These are phyloP conservation scores for Glebionis coronaria DNA, from an alignment of 129 eudicot genomes.

Conservation along the genomic window DNA sequence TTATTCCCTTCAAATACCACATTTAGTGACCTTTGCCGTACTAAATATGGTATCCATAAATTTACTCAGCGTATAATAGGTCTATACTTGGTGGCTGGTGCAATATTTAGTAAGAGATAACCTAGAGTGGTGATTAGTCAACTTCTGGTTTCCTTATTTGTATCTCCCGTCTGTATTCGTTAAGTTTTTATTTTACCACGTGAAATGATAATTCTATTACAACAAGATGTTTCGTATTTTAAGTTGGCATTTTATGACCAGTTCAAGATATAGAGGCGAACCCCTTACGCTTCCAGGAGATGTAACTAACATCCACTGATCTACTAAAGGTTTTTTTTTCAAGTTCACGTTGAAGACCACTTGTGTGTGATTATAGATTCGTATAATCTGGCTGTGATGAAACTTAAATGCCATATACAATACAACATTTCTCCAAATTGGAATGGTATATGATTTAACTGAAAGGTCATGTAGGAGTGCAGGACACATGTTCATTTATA, in stretches of 20 bases:
- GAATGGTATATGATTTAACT: conserved; percentile 10
- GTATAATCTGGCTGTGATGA: conserved; percentile 3
- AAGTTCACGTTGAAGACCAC: conserved; percentile 6
- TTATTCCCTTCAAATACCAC: background rate
- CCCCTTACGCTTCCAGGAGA: conserved; percentile 7
- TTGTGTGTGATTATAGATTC: conserved; percentile 18
- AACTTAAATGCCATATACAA: conserved; percentile 3
- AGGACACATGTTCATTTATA: background rate
- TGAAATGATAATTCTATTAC: background rate
- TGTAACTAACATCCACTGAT: conserved; percentile 4
- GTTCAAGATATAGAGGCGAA: conserved; percentile 3
- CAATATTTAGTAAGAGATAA: conserved; percentile 10
- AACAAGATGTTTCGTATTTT: conserved; percentile 6
- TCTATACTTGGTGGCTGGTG: conserved; percentile 16
- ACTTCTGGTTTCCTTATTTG: conserved; percentile 3
- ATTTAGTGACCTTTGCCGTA: conserved; percentile 1
- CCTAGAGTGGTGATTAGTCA: background rate
- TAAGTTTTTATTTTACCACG: conserved; percentile 1
- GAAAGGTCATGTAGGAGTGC: background rate
- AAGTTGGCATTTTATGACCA: background rate
- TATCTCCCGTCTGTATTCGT: background rate
- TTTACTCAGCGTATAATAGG: conserved; percentile 4
- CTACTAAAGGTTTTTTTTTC: conserved; percentile 11
- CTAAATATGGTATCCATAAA: background rate
- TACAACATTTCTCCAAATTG: background rate